These are phyloP conservation scores for Cladosporium velox DNA, from an alignment of 2,329 filamentous ascomycete genomes.

Conservation along the genomic window DNA sequence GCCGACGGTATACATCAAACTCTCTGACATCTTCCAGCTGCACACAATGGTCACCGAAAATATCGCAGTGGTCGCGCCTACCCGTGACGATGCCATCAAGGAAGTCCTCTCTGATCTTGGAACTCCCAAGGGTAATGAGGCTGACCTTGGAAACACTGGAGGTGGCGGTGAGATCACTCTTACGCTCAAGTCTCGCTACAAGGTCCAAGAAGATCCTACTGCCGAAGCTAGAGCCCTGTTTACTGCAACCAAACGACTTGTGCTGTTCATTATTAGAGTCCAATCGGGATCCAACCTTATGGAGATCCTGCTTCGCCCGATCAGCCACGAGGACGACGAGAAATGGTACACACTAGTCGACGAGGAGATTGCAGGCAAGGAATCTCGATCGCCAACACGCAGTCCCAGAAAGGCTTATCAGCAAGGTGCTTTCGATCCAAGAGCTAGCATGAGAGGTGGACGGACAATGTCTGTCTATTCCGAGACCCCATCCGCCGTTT, in stretches of 20 bases:
- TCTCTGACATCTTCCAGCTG: constrained; percentile 94
- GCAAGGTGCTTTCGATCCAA: constrained; percentile 33
- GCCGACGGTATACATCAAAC: constrained; percentile 98
- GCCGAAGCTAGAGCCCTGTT: constrained; percentile 89
- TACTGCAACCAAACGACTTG: constrained; percentile 97
- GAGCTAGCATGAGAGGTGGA: constrained; percentile 34
- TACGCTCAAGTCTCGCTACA: constrained; percentile 39
- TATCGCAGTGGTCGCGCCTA: constrained; percentile 73
- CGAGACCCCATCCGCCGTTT: constrained; percentile 41
- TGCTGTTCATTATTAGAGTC: constrained; percentile 95
- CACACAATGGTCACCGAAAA: constrained; percentile 85
- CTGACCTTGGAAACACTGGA: constrained; percentile 55
- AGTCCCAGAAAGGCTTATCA: constrained; percentile 19
- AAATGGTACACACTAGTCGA: constrained; percentile 80
- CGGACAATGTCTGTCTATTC: constrained; percentile 43
- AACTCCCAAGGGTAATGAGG: constrained; percentile 95
- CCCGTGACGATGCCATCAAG: constrained; percentile 80
- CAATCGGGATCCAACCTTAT: constrained; percentile 91
- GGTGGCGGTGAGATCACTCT: constrained; percentile 39
- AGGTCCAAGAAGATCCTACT: constrained; percentile 70
- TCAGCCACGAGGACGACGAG: constrained; percentile 81
- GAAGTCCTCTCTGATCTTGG: constrained; percentile 93
- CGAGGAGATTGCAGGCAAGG: constrained; percentile 68
- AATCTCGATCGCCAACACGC: constrained; percentile 32
- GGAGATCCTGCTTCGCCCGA: constrained; percentile 90